Base-by-base conservation (phyloP, 768 basidiomycete species). In the Boletus insuetus region DNA sequence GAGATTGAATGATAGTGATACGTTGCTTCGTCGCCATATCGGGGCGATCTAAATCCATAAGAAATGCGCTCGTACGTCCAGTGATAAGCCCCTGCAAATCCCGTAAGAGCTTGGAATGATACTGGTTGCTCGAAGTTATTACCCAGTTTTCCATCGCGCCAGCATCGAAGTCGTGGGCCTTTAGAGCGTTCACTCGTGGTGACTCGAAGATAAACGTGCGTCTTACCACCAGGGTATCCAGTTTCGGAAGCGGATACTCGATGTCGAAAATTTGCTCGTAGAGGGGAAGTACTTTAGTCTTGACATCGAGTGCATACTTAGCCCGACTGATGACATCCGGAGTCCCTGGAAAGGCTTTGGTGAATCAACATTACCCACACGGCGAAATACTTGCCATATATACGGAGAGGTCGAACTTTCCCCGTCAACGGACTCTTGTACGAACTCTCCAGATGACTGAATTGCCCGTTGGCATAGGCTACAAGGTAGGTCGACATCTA, bases 71-170 rank as follows among this genome's bases (percentile, higher is more conserved):
- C 0, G 93, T 94, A 42, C 94, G 77, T 19, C 94, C 95, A 14
- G 89, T 95, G 67, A 97, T 97, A 53, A 96, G 75, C 26, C 91
- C 92, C 82, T 81, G 57, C 10, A n/a, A 31, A 40, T n/a, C 12
- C 2, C 5, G 22, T 58, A 24, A 69, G 45, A 48, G 13, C 43
- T 39, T 11, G 24, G n/a, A 40, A 42, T 48, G 17, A 46, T 24
- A 24, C 11, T 3, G 3, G 58, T 3, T 29, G 3, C 40, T 42
- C 5, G 34, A 45, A 5, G 16, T 41, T 19, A 39, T 49, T 64
- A 79, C 82, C 90, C 90, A 94, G 69, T 94, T 94, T 72, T 97
- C 95, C 94, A 95, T 94, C 6, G 89, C 88, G 55, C 86, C 91
- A 32, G 88, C 86, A 65, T 96, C 94, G 62, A 97, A 97, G 68